These are phyloP conservation scores for Trichoderma simmonsii DNA, from an alignment of 2,329 filamentous ascomycete species.

Conservation along the genomic window DNA sequence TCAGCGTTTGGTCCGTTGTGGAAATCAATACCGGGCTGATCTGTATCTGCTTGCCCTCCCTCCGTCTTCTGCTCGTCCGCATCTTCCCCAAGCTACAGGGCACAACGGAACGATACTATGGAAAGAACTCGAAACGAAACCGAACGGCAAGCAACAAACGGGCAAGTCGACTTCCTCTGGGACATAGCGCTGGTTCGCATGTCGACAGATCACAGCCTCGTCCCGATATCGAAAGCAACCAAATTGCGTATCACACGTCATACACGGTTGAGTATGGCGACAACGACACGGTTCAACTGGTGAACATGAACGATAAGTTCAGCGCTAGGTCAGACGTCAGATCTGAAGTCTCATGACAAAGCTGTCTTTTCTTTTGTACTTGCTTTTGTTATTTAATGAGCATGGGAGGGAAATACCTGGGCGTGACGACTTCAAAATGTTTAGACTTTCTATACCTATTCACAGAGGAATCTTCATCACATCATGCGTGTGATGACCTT, in stretches of 20 bases:
- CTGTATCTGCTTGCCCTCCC: constrained; percentile 38
- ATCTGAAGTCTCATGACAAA: neutral
- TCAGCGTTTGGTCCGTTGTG: constrained; percentile 36
- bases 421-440: neutral
- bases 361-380: neutral
- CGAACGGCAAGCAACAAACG: constrained; percentile 15
- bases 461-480: neutral
- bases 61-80: constrained; percentile 35
- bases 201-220: constrained; percentile 24
- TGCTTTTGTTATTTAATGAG: neutral
- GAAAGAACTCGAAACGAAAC: constrained; percentile 25
- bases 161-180: constrained; percentile 19
- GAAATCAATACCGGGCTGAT: constrained; percentile 40
- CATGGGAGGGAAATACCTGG: neutral
- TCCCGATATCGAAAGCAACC: constrained; percentile 24
- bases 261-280: constrained; percentile 34
- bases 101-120: constrained; percentile 31
- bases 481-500: neutral
- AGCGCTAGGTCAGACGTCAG: constrained; percentile 12
- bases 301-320: constrained; percentile 13
- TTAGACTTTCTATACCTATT: neutral
- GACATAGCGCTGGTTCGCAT: constrained; percentile 26
- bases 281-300: constrained; percentile 17
- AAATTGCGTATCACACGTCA: constrained; percentile 34
- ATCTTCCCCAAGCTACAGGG: constrained; percentile 38